Evolutionary conservation across 148 eudicot species (phyloP), one percentile per base, ranked within the genome.

Genomic region (Nepenthes mirabilis): DNA sequence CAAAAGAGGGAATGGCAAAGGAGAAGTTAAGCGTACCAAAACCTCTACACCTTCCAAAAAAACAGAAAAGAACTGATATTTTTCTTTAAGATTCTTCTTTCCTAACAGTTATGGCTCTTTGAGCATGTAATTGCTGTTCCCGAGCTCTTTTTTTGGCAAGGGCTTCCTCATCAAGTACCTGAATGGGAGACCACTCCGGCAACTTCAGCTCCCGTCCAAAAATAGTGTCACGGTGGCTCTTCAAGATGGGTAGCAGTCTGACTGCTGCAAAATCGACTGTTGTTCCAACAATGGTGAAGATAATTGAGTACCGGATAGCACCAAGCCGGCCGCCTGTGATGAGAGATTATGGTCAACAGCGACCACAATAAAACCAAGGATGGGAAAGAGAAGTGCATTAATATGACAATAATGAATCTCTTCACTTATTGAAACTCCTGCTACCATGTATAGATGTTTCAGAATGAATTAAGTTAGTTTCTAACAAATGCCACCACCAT

Each of bases 111-210:
- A 79, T 78, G 77, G 67, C 80, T 63, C 79, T 76, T 65, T 69
- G 81, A 23, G 86, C 88, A 53, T 59, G 81, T 14, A 93, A 59
- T 56, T 81, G 51, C 58, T 93, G 71, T 72, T 93, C 96, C n/a
- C 89, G 83, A 56, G 84, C 96, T 63, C 69, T 74, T 76, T 93
- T 93, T 66, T 86, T 86, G 47, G 95, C 98, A 55, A 82, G 73
- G 34, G 85, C 96, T 84, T 93, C 98, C 65, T 93, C 96, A 12
- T 93, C 91, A 45, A 88, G 91, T 43, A 88, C 76, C 73, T 71
- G 79, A 59, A 93, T 93, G 2, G 98, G 96, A 55, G 88, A 93
- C 96, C 98, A 93, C 73, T 88, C 96, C 0, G 95, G 99, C 72
- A 83, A 49, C 60, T 72, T 83, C 65, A 88, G 50, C 68, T 78